Evolutionary conservation across 441 rosid genomes (phyloP), one percentile per base, ranked within the genome.

Genomic region (Manihot esculenta): DNA sequence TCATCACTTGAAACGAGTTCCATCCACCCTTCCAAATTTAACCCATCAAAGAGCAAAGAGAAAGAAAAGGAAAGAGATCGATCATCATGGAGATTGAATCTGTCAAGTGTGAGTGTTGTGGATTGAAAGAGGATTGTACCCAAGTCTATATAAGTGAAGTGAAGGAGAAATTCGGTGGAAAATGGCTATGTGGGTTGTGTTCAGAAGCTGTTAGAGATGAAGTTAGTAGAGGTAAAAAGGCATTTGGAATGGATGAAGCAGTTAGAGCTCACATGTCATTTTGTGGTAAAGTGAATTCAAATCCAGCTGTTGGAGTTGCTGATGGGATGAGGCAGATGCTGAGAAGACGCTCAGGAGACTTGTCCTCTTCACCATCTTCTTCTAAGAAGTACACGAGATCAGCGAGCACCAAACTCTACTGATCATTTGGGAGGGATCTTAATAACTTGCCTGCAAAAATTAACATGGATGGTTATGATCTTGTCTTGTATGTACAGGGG

Each of bases 301-400:
- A 93, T 73, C 99, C 99, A 2, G 99, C 99, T 0, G 89, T 90
- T 69, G 80, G 82, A 24, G 99, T 95, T 1, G 98, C 99, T 23
- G 90, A 95, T 49, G 98, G 98, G 10, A 86, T 95, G 99, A 84
- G 92, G 73, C 97, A 89, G 94, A 89, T 95, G 96, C 85, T 95
- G 56, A 71, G 99, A 81, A 79, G 98, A 84, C 83, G 98, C 50
- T 87, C 98, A 7, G 87, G 92, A 21, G 89, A 84, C 6, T 79
- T 87, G 62, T 74, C 89, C 44, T 81, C 90, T 47, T 76, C 94
- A 1, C 50, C 85, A 13, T 81, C 87, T 75, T 72, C 81, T 49
- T 79, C 91, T 18, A 89, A 89, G 85, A 89, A 88, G 86, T 92
- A 74, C 62, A 55, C 83, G 11, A 86, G 92, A 85, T 84, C 95